These are phyloP conservation scores for Metschnikowia cubensis DNA, from an alignment of 805 yeast species.

Conservation along the genomic window DNA sequence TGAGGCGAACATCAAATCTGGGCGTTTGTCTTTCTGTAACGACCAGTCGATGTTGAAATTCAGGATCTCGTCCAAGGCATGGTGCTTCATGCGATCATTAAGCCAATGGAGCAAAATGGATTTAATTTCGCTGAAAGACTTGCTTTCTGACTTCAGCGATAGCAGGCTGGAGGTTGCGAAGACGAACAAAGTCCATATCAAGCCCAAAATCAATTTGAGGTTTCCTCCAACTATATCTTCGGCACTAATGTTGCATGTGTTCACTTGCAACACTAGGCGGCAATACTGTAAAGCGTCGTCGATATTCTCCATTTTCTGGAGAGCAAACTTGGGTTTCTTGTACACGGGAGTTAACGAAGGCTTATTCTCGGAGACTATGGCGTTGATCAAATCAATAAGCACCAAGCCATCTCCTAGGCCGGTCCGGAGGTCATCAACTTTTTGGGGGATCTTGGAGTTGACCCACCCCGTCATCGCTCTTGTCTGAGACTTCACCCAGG, in stretches of 20 bases:
- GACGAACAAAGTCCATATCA: constrained; percentile 47
- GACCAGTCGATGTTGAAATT: constrained; percentile 59
- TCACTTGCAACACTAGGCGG: constrained; percentile 36
- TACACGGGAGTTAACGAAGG: constrained; percentile 28
- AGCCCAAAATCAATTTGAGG: constrained; percentile 43
- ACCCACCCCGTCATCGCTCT: constrained; percentile 51
- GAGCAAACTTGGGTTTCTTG: constrained; percentile 35
- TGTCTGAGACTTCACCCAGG: constrained; percentile 45
- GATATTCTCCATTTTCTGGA: constrained; percentile 48
- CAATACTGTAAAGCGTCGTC: constrained; percentile 41
- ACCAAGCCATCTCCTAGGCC: constrained; percentile 42
- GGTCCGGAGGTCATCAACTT: constrained; percentile 21
- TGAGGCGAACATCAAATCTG: constrained; percentile 42
- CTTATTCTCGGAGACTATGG: constrained; percentile 20
- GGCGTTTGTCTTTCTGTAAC: constrained; percentile 41
- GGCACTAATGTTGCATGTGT: constrained; percentile 42
- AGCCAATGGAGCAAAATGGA: constrained; percentile 47
- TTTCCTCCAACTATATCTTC: constrained; percentile 50
- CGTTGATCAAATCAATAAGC: constrained; percentile 34
- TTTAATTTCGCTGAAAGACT: constrained; percentile 31
- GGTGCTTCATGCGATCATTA: constrained; percentile 27
- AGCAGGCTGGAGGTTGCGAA: constrained; percentile 32
- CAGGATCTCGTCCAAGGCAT: constrained; percentile 25
- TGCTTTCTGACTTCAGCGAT: constrained; percentile 19
- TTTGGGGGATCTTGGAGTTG: constrained; percentile 31